Conservation (phyloP, 129 eudicot species). For the Flaveria linearis region DNA sequence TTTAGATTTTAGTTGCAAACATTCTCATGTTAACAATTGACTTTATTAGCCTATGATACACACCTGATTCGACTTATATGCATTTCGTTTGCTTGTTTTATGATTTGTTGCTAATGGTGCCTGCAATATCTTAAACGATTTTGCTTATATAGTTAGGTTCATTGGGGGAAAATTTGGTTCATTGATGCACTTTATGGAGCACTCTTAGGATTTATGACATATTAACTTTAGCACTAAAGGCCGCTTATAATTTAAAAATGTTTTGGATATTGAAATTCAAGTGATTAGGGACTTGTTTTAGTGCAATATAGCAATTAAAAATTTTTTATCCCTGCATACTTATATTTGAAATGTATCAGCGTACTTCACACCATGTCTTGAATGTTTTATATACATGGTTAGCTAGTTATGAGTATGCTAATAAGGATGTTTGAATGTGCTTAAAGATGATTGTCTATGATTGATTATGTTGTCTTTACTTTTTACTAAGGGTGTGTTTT, state of each 20-base stretch:
- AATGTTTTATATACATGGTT: neutral
- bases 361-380: neutral
- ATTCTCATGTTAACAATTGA: neutral
- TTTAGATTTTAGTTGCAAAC: neutral
- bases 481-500: no score
- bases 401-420: neutral
- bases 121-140: neutral
- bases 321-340: neutral
- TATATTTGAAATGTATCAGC: neutral
- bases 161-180: neutral
- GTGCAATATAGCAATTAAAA: neutral
- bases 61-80: neutral
- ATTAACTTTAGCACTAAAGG: neutral
- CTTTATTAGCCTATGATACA: neutral
- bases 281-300: neutral
- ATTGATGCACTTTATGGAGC: neutral
- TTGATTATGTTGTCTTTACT: neutral
- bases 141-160: neutral
- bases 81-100: neutral
- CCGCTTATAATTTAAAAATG: neutral
- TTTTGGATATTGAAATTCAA: neutral
- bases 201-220: neutral
- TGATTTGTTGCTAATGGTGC: neutral
- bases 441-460: neutral
- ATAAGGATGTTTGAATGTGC: neutral